Conservation (phyloP, 108 stramenopile species). For the Pseudonitzschia multistriata region DNA sequence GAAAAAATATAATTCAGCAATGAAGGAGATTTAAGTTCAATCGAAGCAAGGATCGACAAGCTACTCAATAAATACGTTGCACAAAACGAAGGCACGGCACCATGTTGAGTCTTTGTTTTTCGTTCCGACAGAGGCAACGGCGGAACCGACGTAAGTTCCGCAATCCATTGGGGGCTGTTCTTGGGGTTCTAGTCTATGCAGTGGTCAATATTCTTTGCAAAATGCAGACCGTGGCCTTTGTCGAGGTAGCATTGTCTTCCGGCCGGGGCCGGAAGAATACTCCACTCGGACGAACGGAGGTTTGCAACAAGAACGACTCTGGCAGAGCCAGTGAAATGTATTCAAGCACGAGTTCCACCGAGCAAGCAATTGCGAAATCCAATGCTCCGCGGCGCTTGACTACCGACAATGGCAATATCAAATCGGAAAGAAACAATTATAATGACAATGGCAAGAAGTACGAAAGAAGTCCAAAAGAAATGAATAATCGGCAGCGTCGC, state of each 20-base stretch:
- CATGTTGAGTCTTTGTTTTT: no score
- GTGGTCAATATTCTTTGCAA: background rate
- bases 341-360: background rate
- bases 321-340: no score
- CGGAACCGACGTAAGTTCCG: background rate
- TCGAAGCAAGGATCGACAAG: no score
- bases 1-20: no score
- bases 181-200: background rate
- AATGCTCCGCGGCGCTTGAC: background rate
- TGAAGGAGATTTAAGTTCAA: no score
- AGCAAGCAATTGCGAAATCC: background rate
- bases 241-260: background rate
- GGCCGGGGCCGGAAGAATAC: background rate
- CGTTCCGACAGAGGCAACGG: background rate
- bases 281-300: no score
- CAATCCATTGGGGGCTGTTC: background rate
- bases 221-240: constrained; percentile 10
- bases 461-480: background rate
- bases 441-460: background rate
- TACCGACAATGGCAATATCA: background rate
- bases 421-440: background rate
- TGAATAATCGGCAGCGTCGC: background rate
- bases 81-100: no score
- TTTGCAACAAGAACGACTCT: no score
- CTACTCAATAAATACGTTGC: no score